Evolutionary conservation across 2,329 filamentous ascomycete genomes (phyloP), one percentile per base, ranked within the genome.

Genomic region (Ophiostoma quercus): DNA sequence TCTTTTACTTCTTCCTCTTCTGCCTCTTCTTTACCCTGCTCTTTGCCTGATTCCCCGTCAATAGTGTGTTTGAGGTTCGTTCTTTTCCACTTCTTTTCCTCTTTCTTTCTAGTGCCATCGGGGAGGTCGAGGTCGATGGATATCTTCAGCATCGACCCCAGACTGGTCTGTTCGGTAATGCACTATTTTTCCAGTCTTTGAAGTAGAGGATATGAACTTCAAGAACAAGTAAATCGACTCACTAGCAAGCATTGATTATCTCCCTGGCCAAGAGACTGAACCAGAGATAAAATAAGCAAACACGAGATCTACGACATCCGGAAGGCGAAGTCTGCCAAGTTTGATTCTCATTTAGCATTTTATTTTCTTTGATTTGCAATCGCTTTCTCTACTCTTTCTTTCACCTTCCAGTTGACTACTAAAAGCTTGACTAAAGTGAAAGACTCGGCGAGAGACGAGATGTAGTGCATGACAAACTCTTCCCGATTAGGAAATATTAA

Each of bases 401-500:
- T 25, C 14, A 11, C 9, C 9, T 22, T 37, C 19, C 2, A 47
- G 16, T 47, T 47, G 43, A n/a, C 43, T 2, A 47, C 22, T 66
- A 11, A 19, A 9, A 51, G 43, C 22, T 67, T 67, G 32, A 47
- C 43, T 47, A 47, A 47, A 47, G 16, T 19, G 7, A 5, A 19
- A 65, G n/a, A 37, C 66, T 16, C 19, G n/a, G 6, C 34, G 19
- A 12, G 16, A 9, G 22, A 57, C 25, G 11, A 32, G 11, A 67
- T 32, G 32, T 73, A 75, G 76, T 76, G 81, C 81, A 83, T 83
- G 75, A 83, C 77, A 78, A 80, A 73, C 75, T 75, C 75, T 74
- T 75, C 78, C 76, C 72, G 68, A 78, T 81, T 80, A 78, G 81
- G 81, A 82, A 82, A 81, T 81, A 47, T 76, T 70, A 67, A 71